These are phyloP conservation scores for Trametes hirsuta DNA, from an alignment of 1,284 basidiomycete genomes.

Conservation along the genomic window DNA sequence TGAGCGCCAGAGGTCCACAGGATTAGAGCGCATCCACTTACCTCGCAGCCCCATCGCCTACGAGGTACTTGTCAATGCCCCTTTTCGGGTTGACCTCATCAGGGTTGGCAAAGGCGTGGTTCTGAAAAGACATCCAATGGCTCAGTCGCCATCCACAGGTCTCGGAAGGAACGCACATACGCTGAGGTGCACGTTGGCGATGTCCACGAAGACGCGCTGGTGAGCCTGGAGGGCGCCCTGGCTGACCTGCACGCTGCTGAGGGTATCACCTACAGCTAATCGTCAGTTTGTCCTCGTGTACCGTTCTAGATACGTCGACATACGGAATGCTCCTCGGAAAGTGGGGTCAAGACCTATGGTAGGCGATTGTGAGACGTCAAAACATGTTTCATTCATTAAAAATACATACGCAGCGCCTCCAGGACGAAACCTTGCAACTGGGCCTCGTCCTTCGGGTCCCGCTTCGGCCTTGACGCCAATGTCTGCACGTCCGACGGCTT, in stretches of 20 bases:
- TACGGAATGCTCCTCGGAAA: conserved; percentile 54
- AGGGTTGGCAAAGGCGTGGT: conserved; percentile 45
- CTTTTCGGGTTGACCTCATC: conserved; percentile 49
- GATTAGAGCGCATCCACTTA: conserved; percentile 27
- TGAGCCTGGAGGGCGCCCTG: conserved; percentile 46
- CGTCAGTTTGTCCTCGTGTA: too few species aligned
- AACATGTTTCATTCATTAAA: neutral
- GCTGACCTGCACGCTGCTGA: conserved; percentile 47
- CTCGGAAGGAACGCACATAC: conserved; percentile 37
- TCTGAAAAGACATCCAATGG: conserved; percentile 20
- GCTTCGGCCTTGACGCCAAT: conserved; percentile 37
- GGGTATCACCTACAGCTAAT: conserved; percentile 45
- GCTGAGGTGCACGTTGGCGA: conserved; percentile 56
- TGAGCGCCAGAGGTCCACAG: neutral
- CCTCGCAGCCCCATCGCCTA: conserved; percentile 57
- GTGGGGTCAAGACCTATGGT: conserved; percentile 52
- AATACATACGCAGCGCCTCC: conserved; percentile 67
- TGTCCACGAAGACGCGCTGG: conserved; percentile 62
- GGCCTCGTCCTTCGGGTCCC: conserved; percentile 37
- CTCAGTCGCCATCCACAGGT: neutral
- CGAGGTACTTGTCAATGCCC: conserved; percentile 50
- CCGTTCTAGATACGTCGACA: conserved; percentile 22
- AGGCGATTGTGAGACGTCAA: neutral
- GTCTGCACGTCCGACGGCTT: conserved; percentile 41
- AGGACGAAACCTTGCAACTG: conserved; percentile 56